phyloP scores from a whole-genome alignment of 768 basidiomycete genomes.

The Ramaria sp. region DNA sequence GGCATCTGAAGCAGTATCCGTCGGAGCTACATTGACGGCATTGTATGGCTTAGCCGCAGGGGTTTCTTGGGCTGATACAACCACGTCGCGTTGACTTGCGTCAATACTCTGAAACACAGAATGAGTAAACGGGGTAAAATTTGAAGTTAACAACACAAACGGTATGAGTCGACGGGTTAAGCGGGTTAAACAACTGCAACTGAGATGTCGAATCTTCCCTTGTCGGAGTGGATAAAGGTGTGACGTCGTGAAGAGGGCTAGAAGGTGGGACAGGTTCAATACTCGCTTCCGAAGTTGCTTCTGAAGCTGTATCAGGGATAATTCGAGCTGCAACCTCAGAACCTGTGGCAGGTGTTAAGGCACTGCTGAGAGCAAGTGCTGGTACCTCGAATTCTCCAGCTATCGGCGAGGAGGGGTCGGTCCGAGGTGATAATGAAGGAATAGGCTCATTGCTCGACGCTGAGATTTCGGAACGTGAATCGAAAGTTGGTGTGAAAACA shows the following conservation, averaged over 20 bases:
- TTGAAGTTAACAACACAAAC: no score
- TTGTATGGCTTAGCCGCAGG: no score
- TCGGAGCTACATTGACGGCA: no score
- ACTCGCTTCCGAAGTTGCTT: conserved; percentile 10
- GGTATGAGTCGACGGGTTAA: no score
- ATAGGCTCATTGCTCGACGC: conserved; percentile 17
- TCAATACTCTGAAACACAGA: no score
- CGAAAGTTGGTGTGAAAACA: conserved; percentile 8
- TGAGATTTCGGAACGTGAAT: conserved; percentile 17
- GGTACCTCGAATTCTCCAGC: conserved; percentile 6
- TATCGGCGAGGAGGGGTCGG: conserved; percentile 25
- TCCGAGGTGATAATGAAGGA: conserved; percentile 20
- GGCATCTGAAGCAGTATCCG: no score
- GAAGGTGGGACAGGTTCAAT: conserved; percentile 1
- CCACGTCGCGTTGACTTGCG: no score
- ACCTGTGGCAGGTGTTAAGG: background rate
- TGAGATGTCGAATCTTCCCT: background rate
- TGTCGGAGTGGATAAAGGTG: background rate
- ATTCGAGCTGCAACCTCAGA: background rate
- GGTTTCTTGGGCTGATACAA: no score
- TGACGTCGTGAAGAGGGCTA: background rate
- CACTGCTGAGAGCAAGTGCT: background rate
- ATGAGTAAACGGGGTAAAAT: no score
- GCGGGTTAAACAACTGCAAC: no score
- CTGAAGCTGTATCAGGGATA: conserved; percentile 6